These are phyloP conservation scores for Lachnellula cervina DNA, from an alignment of 2,329 filamentous ascomycete species.

Conservation along the genomic window DNA sequence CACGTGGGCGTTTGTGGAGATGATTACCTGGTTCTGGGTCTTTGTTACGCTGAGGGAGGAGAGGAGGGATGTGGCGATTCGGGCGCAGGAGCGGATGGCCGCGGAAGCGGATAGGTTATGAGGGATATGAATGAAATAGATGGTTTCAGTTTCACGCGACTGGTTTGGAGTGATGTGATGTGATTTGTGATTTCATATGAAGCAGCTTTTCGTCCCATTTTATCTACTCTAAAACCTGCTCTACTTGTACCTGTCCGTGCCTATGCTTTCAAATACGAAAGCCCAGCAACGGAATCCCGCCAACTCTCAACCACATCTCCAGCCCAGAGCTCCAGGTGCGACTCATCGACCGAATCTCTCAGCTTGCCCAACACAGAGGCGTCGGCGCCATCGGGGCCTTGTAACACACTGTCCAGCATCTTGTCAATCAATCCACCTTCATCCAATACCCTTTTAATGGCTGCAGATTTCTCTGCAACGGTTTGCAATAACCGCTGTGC, in stretches of 20 bases:
- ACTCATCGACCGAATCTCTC: slow-evolving; percentile 23
- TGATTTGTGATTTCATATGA: not conserved
- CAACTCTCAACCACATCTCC: slow-evolving; percentile 31
- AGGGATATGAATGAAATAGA: slow-evolving; percentile 1
- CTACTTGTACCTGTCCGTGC: not conserved
- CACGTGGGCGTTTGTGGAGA: slow-evolving; percentile 78
- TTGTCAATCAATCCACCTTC: slow-evolving; percentile 33
- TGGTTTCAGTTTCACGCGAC: not conserved
- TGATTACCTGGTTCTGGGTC: slow-evolving; percentile 82
- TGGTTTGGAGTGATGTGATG: not conserved
- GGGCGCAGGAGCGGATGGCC: slow-evolving; percentile 28
- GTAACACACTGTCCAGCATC: slow-evolving; percentile 22
- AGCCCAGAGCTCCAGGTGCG: slow-evolving; percentile 31
- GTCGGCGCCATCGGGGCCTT: not conserved
- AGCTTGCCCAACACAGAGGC: slow-evolving; percentile 14
- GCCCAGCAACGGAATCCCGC: slow-evolving; percentile 29
- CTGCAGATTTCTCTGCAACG: slow-evolving; percentile 17
- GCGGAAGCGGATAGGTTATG: slow-evolving; percentile 33
- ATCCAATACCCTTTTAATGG: slow-evolving; percentile 27
- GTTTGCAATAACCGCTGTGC: slow-evolving; percentile 14
- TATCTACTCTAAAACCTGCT: not conserved
- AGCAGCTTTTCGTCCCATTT: not conserved
- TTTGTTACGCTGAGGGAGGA: slow-evolving; percentile 69
- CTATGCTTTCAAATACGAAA: slow-evolving; percentile 21
- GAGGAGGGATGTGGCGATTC: slow-evolving; percentile 35